Conservation (phyloP, 2,329 filamentous ascomycete genomes). For the Chrysosphaeria jannelii region DNA sequence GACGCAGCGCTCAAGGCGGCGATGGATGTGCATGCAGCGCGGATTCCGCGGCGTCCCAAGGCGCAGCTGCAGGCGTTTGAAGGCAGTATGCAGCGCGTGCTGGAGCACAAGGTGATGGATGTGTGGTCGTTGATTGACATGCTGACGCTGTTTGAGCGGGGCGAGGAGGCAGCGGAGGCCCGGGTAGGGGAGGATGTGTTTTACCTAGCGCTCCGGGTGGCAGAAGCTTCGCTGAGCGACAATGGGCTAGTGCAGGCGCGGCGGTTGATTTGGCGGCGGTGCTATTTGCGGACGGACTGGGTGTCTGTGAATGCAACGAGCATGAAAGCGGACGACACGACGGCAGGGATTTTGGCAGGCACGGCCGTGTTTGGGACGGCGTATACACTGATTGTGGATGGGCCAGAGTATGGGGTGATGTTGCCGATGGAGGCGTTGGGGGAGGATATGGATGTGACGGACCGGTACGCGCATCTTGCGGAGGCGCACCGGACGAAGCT, state of each 20-base stretch:
- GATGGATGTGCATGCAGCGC: constrained; percentile 31
- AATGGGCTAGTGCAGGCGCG: constrained; percentile 23
- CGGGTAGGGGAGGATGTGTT: constrained; percentile 39
- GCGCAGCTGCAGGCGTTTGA: constrained; percentile 43
- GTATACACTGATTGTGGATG: constrained; percentile 23
- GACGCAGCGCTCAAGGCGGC: constrained; percentile 50
- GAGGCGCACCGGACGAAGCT: constrained; percentile 35
- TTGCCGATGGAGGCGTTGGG: constrained; percentile 23
- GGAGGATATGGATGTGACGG: constrained; percentile 28
- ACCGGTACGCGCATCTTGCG: constrained; percentile 27
- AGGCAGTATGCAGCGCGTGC: constrained; percentile 34
- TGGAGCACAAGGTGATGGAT: constrained; percentile 43
- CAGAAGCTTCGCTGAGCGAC: too few species aligned
- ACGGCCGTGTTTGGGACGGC: constrained; percentile 43
- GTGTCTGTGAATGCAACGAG: constrained; percentile 45
- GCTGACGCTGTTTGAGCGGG: constrained; percentile 38
- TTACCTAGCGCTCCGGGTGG: constrained; percentile 37
- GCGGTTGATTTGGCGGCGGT: constrained; percentile 62
- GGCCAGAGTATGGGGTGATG: constrained; percentile 12
- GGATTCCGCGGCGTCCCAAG: constrained; percentile 25
- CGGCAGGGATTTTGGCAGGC: constrained; percentile 26
- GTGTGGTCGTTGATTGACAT: constrained; percentile 36
- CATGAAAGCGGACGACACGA: constrained; percentile 37
- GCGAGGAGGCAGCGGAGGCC: constrained; percentile 11
- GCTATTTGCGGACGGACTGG: constrained; percentile 70